Evolutionary conservation across 768 basidiomycete genomes (phyloP), one percentile per base, ranked within the genome.

Genomic region (Lentinus brumalis): DNA sequence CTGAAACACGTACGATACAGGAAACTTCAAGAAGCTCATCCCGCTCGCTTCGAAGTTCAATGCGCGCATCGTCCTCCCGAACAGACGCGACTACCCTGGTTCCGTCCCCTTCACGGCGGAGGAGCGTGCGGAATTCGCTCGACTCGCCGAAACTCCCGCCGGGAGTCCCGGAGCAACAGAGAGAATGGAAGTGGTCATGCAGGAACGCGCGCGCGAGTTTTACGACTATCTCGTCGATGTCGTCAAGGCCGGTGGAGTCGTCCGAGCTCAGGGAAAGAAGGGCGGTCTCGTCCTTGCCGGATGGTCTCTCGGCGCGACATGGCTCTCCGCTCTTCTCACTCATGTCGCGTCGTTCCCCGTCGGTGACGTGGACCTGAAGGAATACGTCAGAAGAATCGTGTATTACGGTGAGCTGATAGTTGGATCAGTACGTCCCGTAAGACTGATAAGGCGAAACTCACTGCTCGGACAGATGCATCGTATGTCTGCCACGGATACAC

Each of bases 221-320:
- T 71, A 68, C 9, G 66, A 56, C 4, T 76, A 78, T 57, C 67
- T 80, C 16, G 70, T 66, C 31, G 55, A 63, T 15, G 70, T 80
- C 50, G 74, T 79, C 29, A 21, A 66, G 53, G 60, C 62, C 18
- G 60, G 70, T 26, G 54, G 67, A 2, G 61, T 80, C 9, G 74
- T 75, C 6, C 65, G 59, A 0, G 4, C 61, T 26, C 21, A 26
- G 2, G 53, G 29, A 1, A 58, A 52, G 16, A 42, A 14, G 12
- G 54, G 61, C 7, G 62, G 53, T 3, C 35, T 53, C 73, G 15
- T 65, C 68, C 14, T 64, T 74, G 18, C 75, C 0, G 77, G 76
- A 1, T 79, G 78, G 78, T 78, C 76, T 5, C 38, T 75, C 16
- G 78, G 74, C 0, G 66, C 65, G 5, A 51, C 63, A 3, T 67